These are phyloP conservation scores for Suhomyces bribrorum DNA, from an alignment of 1,139 yeast genomes.

Conservation along the genomic window DNA sequence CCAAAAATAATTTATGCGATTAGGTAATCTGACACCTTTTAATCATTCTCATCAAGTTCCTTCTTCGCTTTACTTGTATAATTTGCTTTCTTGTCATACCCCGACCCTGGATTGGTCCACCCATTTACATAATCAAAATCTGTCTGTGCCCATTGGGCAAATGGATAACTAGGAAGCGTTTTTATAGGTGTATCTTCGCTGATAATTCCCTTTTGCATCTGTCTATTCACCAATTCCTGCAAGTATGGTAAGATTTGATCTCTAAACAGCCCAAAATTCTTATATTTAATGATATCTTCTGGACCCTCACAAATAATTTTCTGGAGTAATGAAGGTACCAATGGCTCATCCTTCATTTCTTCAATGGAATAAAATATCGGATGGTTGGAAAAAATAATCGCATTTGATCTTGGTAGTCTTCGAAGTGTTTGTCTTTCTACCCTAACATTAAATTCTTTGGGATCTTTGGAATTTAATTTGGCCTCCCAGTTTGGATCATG, in stretches of 20 bases:
- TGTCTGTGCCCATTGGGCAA: constrained; percentile 50
- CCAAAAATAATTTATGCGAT: too few species aligned
- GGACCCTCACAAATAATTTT: constrained; percentile 69
- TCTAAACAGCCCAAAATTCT: constrained; percentile 56
- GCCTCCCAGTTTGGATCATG: constrained; percentile 30
- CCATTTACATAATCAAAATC: constrained; percentile 39
- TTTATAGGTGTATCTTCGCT: constrained; percentile 56
- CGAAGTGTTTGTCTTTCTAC: constrained; percentile 58
- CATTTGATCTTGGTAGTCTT: constrained; percentile 48
- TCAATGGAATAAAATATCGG: constrained; percentile 70
- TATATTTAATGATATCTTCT: constrained; percentile 62
- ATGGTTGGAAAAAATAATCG: constrained; percentile 62
- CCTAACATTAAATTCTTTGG: constrained; percentile 54
- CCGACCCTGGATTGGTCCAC: constrained; percentile 48
- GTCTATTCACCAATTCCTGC: constrained; percentile 57
- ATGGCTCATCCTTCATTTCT: constrained; percentile 77
- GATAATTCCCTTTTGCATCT: constrained; percentile 57
- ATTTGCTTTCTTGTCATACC: constrained; percentile 24
- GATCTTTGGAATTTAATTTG: constrained; percentile 38
- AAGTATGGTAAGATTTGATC: constrained; percentile 61
- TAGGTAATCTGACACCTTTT: too few species aligned
- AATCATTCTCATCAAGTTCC: constrained; percentile 23
- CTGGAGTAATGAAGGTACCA: constrained; percentile 64
- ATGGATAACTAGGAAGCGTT: constrained; percentile 66
- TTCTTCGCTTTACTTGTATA: constrained; percentile 26